Evolutionary conservation across 352 stramenopile genomes (phyloP).

Genomic region (Globisporangium recalcitrans): DNA sequence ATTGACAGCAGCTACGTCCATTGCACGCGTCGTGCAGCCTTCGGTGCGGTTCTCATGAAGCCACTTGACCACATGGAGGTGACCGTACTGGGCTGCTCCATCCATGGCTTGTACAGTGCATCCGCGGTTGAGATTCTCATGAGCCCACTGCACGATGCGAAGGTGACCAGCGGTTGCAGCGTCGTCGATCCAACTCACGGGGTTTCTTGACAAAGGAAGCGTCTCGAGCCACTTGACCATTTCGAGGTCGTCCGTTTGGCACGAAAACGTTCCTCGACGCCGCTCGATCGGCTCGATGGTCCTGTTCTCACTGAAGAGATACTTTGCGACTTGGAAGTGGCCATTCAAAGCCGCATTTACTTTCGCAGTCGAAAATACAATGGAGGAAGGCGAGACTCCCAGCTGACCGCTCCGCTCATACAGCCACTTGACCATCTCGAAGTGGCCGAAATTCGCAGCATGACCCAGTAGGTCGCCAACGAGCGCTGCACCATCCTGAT

Average conservation of each 20-base stretch:
- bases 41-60: neutral
- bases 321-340: neutral
- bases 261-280: too few relatives aligned
- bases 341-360: too few relatives aligned
- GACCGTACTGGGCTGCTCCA: neutral
- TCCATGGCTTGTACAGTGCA: neutral
- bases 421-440: conserved; percentile 4
- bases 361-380: too few relatives aligned
- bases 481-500: neutral
- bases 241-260: too few relatives aligned
- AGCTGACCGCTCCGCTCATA: too few relatives aligned
- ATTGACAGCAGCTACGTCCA: neutral
- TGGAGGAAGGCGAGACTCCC: too few relatives aligned
- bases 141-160: neutral
- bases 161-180: neutral
- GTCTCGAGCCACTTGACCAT: neutral
- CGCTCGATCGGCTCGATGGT: too few relatives aligned
- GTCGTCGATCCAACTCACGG: neutral
- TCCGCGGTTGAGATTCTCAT: too few relatives aligned
- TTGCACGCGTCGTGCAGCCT: neutral
- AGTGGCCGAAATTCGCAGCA: neutral
- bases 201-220: too few relatives aligned
- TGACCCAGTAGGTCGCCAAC: neutral
- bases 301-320: too few relatives aligned
- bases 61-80: neutral